Percentiles rank a stretch among this genome's conserved stretches.
phyloP scores from a whole-genome alignment of 2,329 filamentous ascomycete genomes.

The Sclerotinia minor region DNA sequence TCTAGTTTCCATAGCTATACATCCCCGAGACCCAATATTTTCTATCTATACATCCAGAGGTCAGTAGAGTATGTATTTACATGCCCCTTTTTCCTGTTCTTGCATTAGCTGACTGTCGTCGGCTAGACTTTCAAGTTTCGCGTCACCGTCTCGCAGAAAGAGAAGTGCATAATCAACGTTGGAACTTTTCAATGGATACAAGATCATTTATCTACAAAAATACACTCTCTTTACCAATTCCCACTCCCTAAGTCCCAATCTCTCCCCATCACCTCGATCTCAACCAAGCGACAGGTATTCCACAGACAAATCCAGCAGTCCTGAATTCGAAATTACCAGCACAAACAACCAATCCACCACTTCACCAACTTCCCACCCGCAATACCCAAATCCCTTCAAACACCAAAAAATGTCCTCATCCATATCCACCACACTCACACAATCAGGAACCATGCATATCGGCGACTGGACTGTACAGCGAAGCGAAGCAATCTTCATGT shows the following conservation, averaged over 20 bases:
- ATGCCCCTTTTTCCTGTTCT: neutral
- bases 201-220: neutral
- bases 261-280: neutral
- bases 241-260: neutral
- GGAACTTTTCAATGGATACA: neutral
- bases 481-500: conserved; percentile 10
- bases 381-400: too few species aligned
- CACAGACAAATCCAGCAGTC: neutral
- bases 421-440: too few species aligned
- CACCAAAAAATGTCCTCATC: too few species aligned
- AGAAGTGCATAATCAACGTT: neutral
- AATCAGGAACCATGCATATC: neutral
- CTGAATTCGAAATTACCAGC: too few species aligned
- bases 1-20: neutral
- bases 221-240: neutral
- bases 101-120: neutral
- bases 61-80: neutral
- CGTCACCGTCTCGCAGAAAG: too few species aligned
- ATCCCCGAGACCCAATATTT: neutral
- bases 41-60: neutral
- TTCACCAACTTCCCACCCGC: too few species aligned
- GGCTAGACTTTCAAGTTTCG: neutral
- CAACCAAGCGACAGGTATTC: too few species aligned
- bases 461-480: neutral
- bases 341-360: too few species aligned